phyloP scores from a whole-genome alignment of 2,329 filamentous ascomycete species.

The Claviceps sp. region DNA sequence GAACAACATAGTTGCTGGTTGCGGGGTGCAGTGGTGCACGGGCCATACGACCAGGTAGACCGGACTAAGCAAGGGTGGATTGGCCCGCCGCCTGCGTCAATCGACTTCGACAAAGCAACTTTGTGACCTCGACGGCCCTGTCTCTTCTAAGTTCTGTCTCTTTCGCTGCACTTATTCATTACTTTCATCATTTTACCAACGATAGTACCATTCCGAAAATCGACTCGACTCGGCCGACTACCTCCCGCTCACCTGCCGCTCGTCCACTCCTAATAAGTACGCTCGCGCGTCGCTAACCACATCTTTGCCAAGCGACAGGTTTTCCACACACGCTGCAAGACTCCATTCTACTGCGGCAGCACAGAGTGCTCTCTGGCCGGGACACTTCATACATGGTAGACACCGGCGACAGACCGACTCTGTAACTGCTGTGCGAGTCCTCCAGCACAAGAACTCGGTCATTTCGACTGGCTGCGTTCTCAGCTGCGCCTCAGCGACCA shows the following conservation, averaged over 20 bases:
- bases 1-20: constrained; percentile 12
- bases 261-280: background rate
- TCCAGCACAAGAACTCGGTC: background rate
- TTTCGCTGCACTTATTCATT: background rate
- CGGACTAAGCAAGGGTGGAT: background rate
- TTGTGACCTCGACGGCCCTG: background rate
- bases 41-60: background rate
- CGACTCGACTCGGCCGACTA: background rate
- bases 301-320: background rate
- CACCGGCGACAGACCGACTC: background rate
- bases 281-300: background rate
- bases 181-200: background rate
- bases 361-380: background rate
- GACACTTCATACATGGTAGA: too few species aligned
- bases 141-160: background rate
- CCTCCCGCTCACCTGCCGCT: background rate
- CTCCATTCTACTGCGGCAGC: background rate
- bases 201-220: background rate
- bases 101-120: constrained; percentile 1
- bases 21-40: too few species aligned
- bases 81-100: background rate
- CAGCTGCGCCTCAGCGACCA: background rate
- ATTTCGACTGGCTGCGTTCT: background rate
- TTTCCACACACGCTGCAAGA: background rate
- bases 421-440: background rate